Percentiles rank a stretch among this genome's conserved stretches.
These are phyloP conservation scores for Trypethelium eluteriae DNA, from an alignment of 495 filamentous ascomycete species.

Conservation along the genomic window DNA sequence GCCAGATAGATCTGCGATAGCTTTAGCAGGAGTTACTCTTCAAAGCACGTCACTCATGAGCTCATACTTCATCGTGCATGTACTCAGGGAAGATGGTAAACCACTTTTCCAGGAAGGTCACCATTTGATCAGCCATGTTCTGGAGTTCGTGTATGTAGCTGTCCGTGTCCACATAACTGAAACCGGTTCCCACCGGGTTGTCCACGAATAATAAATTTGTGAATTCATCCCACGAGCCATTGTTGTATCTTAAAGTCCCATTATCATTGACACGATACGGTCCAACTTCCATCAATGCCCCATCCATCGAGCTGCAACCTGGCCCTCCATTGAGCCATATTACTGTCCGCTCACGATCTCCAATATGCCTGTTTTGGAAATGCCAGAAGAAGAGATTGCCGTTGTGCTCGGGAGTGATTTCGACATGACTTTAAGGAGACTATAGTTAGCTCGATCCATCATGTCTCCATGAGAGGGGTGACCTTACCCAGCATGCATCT, in stretches of 20 bases:
- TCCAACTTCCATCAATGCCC: conserved; percentile 94
- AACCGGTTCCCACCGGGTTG: conserved; percentile 92
- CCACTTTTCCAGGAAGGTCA: conserved; percentile 84
- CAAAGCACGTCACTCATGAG: background rate
- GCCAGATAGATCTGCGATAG: conserved; percentile 72
- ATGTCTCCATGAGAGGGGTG: background rate
- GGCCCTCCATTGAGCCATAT: conserved; percentile 97
- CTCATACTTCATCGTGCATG: conserved; percentile 72
- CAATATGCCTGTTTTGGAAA: conserved; percentile 89
- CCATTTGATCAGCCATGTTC: conserved; percentile 82
- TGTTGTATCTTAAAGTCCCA: conserved; percentile 66
- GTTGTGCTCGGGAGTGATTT: conserved; percentile 72
- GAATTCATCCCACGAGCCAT: conserved; percentile 94
- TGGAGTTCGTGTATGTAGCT: conserved; percentile 75
- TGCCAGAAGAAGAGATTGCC: conserved; percentile 99
- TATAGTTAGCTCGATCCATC: conserved; percentile 27
- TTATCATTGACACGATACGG: conserved; percentile 82
- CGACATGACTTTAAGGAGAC: conserved; percentile 62
- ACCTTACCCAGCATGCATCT: conserved; percentile 96
- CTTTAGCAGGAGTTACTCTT: conserved; percentile 35
- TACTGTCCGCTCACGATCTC: conserved; percentile 82
- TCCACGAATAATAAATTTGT: conserved; percentile 94
- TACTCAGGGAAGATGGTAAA: conserved; percentile 88
- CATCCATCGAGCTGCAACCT: conserved; percentile 94
- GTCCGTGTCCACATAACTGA: conserved; percentile 86